These are phyloP conservation scores for Penicillium manginii DNA, from an alignment of 495 filamentous ascomycete genomes.

Conservation along the genomic window DNA sequence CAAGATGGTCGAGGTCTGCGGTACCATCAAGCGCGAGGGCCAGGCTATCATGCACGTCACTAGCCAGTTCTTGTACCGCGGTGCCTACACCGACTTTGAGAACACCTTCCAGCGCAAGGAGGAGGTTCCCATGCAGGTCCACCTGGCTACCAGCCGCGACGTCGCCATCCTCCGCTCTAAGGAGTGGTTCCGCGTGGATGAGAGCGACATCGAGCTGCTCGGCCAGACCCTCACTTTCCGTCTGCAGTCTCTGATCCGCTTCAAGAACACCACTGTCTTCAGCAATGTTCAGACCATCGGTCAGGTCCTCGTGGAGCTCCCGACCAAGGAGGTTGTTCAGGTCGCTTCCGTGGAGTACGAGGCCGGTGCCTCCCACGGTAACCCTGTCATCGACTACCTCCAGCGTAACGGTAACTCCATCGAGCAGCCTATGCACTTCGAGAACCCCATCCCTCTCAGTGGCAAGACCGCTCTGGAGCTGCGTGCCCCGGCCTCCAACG, in stretches of 20 bases:
- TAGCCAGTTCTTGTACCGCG: slow-evolving; percentile 96
- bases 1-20: slow-evolving; percentile 99
- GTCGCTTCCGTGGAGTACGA: slow-evolving; percentile 95
- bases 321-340: slow-evolving; percentile 97
- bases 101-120: slow-evolving; percentile 98
- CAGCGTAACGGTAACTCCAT: slow-evolving; percentile 89
- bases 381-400: slow-evolving; percentile 96
- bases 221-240: slow-evolving; percentile 96
- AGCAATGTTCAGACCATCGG: slow-evolving; percentile 91
- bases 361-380: slow-evolving; percentile 86
- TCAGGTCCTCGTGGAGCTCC: slow-evolving; percentile 90
- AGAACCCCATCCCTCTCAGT: slow-evolving; percentile 93
- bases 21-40: slow-evolving; percentile 87
- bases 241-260: slow-evolving; percentile 84
- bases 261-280: slow-evolving; percentile 93
- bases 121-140: slow-evolving; percentile 93
- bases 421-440: slow-evolving; percentile 95
- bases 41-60: slow-evolving; percentile 97
- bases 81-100: slow-evolving; percentile 87
- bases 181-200: slow-evolving; percentile 91
- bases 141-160: slow-evolving; percentile 82
- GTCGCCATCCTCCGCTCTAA: slow-evolving; percentile 93
- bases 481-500: slow-evolving; percentile 93
- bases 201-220: slow-evolving; percentile 78
- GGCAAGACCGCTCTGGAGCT: slow-evolving; percentile 86